Conservation (phyloP, 164 flowering plant species). For the Stephania cephalantha region DNA sequence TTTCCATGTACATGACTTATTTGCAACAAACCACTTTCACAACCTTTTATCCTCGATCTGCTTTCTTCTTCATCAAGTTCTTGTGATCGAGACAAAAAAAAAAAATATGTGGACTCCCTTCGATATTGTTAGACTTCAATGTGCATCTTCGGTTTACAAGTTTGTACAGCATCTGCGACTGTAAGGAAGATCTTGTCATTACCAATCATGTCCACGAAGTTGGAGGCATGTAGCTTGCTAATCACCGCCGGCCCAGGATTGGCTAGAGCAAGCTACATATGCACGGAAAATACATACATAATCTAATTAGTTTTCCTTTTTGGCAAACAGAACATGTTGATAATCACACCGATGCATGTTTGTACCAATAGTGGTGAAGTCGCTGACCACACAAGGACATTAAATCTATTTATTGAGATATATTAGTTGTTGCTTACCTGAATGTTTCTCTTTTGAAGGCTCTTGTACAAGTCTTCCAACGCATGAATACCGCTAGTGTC, state of each 20-base stretch:
- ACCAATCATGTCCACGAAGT: conserved; percentile 44
- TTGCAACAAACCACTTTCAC: neutral
- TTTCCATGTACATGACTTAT: neutral
- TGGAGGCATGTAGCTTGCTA: conserved; percentile 75
- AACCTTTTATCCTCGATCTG: neutral
- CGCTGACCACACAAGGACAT: neutral
- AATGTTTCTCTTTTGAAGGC: conserved; percentile 58
- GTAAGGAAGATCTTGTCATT: conserved; percentile 73
- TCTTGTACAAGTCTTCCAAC: conserved; percentile 53
- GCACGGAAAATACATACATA: neutral
- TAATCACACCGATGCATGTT: no score
- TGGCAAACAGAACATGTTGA: neutral
- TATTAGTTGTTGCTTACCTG: conserved; percentile 31
- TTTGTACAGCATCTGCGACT: conserved; percentile 71
- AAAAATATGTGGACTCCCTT: neutral
- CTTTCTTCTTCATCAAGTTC: neutral
- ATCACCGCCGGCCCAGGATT: conserved; percentile 84
- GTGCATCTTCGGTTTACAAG: conserved; percentile 42
- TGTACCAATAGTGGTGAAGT: no score
- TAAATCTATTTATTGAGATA: no score
- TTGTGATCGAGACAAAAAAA: neutral
- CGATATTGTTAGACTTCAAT: conserved; percentile 33
- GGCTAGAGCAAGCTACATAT: conserved; percentile 63
- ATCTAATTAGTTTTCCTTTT: conserved; percentile 6
- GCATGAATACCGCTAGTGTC: conserved; percentile 91